These are phyloP conservation scores for Neonectria ditissima DNA, from an alignment of 2,329 filamentous ascomycete species.

Conservation along the genomic window DNA sequence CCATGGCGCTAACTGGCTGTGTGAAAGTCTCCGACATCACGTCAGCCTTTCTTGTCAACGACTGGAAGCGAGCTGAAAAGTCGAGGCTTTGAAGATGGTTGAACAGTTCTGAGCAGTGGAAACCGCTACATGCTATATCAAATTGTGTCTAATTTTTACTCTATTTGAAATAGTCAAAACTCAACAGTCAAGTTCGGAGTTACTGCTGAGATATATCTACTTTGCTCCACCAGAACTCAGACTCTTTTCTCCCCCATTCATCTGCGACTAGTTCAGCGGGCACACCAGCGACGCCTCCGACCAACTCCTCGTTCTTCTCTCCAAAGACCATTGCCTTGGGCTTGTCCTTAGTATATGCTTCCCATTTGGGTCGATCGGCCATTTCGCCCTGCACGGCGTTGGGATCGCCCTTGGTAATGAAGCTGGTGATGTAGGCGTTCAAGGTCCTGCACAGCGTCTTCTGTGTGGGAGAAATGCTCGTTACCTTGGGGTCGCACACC, in stretches of 20 bases:
- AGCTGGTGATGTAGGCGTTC: constrained; percentile 62
- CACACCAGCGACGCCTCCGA: constrained; percentile 54
- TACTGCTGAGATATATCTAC: constrained; percentile 52
- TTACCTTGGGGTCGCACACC: constrained; percentile 51
- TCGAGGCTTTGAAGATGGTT: neutral
- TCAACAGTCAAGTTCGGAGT: neutral
- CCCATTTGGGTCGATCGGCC: constrained; percentile 50
- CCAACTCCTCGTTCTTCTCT: constrained; percentile 59
- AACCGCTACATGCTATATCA: neutral
- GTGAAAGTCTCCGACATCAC: constrained; percentile 19
- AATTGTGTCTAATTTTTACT: neutral
- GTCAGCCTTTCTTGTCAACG: neutral
- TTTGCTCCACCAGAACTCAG: constrained; percentile 61
- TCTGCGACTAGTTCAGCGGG: constrained; percentile 55
- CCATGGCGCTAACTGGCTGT: constrained; percentile 19
- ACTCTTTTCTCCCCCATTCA: constrained; percentile 56
- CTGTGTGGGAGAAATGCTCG: constrained; percentile 53
- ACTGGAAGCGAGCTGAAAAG: neutral
- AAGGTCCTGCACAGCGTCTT: constrained; percentile 55
- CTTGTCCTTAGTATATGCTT: constrained; percentile 43
- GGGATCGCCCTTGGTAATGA: constrained; percentile 60
- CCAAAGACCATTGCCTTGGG: constrained; percentile 58
- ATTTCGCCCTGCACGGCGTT: constrained; percentile 48
- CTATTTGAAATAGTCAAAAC: neutral
- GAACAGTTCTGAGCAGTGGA: neutral